These are phyloP conservation scores for Fusarium aywerte DNA, from an alignment of 2,329 filamentous ascomycete genomes.

Conservation along the genomic window DNA sequence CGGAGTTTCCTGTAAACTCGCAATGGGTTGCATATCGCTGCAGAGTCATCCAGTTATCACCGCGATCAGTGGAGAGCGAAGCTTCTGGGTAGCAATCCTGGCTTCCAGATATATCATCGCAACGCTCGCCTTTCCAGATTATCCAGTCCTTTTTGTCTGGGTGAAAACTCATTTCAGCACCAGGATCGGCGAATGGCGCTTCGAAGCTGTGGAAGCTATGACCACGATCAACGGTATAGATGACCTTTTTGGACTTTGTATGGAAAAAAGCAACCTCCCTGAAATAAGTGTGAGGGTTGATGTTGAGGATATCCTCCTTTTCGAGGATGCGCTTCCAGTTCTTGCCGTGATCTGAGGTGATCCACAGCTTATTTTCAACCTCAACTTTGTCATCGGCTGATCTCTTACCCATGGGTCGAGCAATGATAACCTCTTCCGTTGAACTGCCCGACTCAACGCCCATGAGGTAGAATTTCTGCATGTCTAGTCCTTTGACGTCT, in stretches of 20 bases:
- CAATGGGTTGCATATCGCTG: conserved; percentile 81
- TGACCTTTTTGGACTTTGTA: conserved; percentile 71
- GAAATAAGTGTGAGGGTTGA: conserved; percentile 82
- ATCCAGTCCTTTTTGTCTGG: conserved; percentile 88
- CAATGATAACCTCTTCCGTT: conserved; percentile 77
- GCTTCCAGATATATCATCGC: conserved; percentile 62
- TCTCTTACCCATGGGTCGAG: conserved; percentile 57
- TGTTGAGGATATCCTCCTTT: conserved; percentile 73
- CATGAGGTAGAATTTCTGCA: conserved; percentile 80
- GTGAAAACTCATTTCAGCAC: conserved; percentile 77
- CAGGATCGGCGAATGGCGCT: conserved; percentile 64
- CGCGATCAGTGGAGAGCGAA: conserved; percentile 81
- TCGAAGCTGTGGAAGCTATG: conserved; percentile 78
- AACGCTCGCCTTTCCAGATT: conserved; percentile 86
- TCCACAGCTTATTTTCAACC: conserved; percentile 69
- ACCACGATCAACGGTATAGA: conserved; percentile 85
- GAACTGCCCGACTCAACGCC: conserved; percentile 71
- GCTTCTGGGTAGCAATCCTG: conserved; percentile 77
- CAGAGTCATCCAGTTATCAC: conserved; percentile 80
- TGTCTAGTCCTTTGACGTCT: conserved; percentile 62
- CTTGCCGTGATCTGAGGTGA: conserved; percentile 89
- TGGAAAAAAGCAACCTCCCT: conserved; percentile 90
- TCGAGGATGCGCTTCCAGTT: conserved; percentile 78
- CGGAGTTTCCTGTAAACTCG: conserved; percentile 80
- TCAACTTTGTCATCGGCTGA: conserved; percentile 46